These are phyloP conservation scores for Hyaloscypha bicolor DNA, from an alignment of 495 filamentous ascomycete genomes.

Conservation along the genomic window DNA sequence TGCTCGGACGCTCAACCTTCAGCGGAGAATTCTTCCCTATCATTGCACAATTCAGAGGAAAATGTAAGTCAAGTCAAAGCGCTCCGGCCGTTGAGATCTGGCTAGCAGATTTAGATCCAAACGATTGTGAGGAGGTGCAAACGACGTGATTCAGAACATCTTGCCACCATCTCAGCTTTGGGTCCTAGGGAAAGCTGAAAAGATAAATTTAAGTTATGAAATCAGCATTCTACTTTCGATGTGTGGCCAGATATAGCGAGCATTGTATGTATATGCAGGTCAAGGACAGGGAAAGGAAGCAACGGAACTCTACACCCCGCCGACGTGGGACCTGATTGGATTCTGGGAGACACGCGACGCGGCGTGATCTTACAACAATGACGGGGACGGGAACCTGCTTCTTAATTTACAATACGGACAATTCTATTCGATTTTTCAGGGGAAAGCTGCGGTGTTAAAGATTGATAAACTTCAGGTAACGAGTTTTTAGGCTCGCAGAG, in stretches of 20 bases:
- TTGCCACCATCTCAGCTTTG: not conserved
- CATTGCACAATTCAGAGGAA: not conserved
- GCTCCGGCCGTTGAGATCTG: constrained; percentile 19
- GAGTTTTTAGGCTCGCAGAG: not conserved
- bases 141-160: not conserved
- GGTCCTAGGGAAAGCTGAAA: not conserved
- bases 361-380: constrained; percentile 23
- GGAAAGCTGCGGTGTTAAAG: not conserved
- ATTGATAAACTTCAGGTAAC: not conserved
- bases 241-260: constrained; percentile 7
- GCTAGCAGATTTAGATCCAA: constrained; percentile 2
- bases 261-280: constrained; percentile 20
- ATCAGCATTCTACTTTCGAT: not conserved
- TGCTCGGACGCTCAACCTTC: constrained; percentile 1
- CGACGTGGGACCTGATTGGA: constrained; percentile 22
- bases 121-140: constrained; percentile 2
- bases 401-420: constrained; percentile 1
- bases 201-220: not conserved
- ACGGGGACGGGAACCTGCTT: constrained; percentile 17
- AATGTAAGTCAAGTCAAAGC: constrained; percentile 14
- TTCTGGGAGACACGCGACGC: constrained; percentile 22
- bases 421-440: not conserved
- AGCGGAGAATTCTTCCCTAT: constrained; percentile 4
- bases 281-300: constrained; percentile 20
- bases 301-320: constrained; percentile 21